These are phyloP conservation scores for Kwoniella shandongensis DNA, from an alignment of 768 basidiomycete genomes.

Conservation along the genomic window DNA sequence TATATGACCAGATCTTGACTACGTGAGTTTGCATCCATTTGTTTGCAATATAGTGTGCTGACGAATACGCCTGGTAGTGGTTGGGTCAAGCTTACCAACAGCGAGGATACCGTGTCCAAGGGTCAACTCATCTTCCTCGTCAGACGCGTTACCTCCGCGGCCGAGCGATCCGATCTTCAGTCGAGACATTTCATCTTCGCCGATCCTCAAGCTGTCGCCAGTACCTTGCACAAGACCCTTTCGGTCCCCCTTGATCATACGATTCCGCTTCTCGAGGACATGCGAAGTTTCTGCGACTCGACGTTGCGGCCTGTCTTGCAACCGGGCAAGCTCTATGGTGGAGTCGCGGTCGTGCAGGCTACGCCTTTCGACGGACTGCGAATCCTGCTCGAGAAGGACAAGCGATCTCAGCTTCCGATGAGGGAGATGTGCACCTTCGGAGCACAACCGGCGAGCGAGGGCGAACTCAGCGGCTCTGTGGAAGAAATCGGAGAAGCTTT, in stretches of 20 bases:
- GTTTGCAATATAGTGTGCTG: slow-evolving; percentile 9
- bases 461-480: slow-evolving; percentile 37
- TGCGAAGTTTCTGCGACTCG: slow-evolving; percentile 42
- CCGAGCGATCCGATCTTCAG: slow-evolving; percentile 44
- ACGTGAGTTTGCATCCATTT: slow-evolving; percentile 44
- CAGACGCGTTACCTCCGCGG: slow-evolving; percentile 38
- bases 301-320: slow-evolving; percentile 34
- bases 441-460: slow-evolving; percentile 14
- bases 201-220: slow-evolving; percentile 46
- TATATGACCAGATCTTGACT: slow-evolving; percentile 54
- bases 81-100: slow-evolving; percentile 44
- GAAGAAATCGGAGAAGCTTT: slow-evolving; percentile 53
- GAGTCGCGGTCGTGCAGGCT: slow-evolving; percentile 51
- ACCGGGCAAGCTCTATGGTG: slow-evolving; percentile 49
- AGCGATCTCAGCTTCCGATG: slow-evolving; percentile 50
- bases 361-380: slow-evolving; percentile 53
- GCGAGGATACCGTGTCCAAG: slow-evolving; percentile 49
- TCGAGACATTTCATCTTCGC: slow-evolving; percentile 52
- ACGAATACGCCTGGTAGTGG: slow-evolving; percentile 19
- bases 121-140: slow-evolving; percentile 54
- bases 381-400: slow-evolving; percentile 45
- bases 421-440: slow-evolving; percentile 44
- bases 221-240: slow-evolving; percentile 44
- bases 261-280: slow-evolving; percentile 43
- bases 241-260: slow-evolving; percentile 49